Evolutionary conservation across 768 basidiomycete species (phyloP).

Genomic region (Tulasnella sp.): DNA sequence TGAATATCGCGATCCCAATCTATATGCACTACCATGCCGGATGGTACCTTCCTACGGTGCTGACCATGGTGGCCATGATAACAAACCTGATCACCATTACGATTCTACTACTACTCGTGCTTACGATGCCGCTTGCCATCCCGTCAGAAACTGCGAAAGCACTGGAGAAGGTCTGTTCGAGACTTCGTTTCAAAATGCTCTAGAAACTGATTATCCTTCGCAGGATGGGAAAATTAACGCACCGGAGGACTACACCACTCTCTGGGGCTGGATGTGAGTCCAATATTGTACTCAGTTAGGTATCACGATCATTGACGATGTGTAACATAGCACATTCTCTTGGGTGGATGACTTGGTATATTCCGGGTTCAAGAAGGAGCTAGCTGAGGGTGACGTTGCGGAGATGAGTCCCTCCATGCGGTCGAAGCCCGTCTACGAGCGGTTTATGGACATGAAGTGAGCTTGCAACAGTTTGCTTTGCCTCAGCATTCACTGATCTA

Average conservation of each 20-base stretch:
- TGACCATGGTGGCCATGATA: slow-evolving; percentile 24
- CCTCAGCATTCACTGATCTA: background rate
- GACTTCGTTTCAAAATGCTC: background rate
- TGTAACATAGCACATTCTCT: background rate
- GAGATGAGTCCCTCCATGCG: slow-evolving; percentile 55
- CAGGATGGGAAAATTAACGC: slow-evolving; percentile 32
- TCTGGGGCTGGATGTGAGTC: slow-evolving; percentile 32
- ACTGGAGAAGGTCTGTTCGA: slow-evolving; percentile 49
- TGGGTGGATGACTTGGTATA: slow-evolving; percentile 4
- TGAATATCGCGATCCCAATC: slow-evolving; percentile 44
- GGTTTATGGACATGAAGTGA: slow-evolving; percentile 30
- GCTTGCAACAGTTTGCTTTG: background rate
- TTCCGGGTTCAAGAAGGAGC: slow-evolving; percentile 41
- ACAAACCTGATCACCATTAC: slow-evolving; percentile 39
- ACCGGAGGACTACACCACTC: slow-evolving; percentile 65
- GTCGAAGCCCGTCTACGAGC: slow-evolving; percentile 52
- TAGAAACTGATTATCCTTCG: background rate
- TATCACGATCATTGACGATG: background rate
- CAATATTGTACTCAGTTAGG: background rate
- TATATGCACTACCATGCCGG: slow-evolving; percentile 42
- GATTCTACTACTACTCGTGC: slow-evolving; percentile 36
- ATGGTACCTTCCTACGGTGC: slow-evolving; percentile 33
- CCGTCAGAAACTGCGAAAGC: slow-evolving; percentile 43
- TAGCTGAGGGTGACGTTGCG: slow-evolving; percentile 67
- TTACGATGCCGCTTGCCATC: slow-evolving; percentile 57